Conservation (phyloP, 2,329 filamentous ascomycete species). For the Ilyonectria sp. region DNA sequence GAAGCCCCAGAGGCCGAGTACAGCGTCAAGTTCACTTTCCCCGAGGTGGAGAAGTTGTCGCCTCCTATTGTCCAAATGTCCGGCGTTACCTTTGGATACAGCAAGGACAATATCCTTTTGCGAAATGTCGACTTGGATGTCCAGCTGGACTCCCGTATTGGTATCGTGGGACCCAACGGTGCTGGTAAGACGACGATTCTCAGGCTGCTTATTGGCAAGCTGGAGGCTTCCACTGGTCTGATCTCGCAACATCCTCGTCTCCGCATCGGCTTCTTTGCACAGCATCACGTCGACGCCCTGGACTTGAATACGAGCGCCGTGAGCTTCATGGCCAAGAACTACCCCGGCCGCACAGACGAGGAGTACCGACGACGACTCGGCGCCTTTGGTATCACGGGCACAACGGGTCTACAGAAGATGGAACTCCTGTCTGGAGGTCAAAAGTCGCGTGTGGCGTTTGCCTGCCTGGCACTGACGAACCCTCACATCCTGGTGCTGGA, state of each 20-base stretch:
- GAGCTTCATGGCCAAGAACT: slow-evolving; percentile 94
- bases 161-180: slow-evolving; percentile 99
- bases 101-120: slow-evolving; percentile 82
- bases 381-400: slow-evolving; percentile 91
- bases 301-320: slow-evolving; percentile 92
- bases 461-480: slow-evolving; percentile 93
- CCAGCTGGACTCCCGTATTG: slow-evolving; percentile 97
- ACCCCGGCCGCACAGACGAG: slow-evolving; percentile 92
- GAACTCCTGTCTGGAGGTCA: slow-evolving; percentile 94
- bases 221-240: slow-evolving; percentile 82
- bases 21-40: slow-evolving; percentile 96
- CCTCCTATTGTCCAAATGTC: slow-evolving; percentile 99
- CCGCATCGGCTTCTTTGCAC: slow-evolving; percentile 95
- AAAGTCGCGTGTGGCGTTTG: slow-evolving; percentile 98
- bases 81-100: slow-evolving; percentile 92
- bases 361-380: slow-evolving; percentile 97
- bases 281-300: slow-evolving; percentile 97
- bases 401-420: slow-evolving; percentile 97
- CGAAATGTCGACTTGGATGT: slow-evolving; percentile 94
- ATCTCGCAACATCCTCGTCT: slow-evolving; percentile 92
- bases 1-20: slow-evolving; percentile 94
- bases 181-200: slow-evolving; percentile 99
- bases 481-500: slow-evolving; percentile 98
- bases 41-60: slow-evolving; percentile 96
- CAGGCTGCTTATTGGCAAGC: slow-evolving; percentile 93